Conservation (phyloP, 805 yeast species). For the Lipomyces mesembrius region DNA sequence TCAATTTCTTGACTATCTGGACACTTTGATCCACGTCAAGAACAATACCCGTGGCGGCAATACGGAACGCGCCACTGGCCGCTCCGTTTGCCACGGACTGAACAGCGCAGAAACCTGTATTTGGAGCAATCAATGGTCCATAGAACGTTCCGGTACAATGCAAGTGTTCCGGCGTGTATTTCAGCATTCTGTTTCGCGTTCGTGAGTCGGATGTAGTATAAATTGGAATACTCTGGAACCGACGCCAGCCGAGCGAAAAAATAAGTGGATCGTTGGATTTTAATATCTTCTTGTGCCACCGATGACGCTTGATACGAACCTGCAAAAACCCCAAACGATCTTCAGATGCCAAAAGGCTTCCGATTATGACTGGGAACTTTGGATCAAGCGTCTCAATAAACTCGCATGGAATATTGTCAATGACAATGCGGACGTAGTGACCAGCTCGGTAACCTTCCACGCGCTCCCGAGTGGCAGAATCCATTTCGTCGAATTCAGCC, state of each 20-base stretch:
- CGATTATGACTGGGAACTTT: constrained; percentile 79
- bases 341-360: constrained; percentile 89
- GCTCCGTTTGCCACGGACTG: constrained; percentile 82
- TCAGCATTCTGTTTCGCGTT: constrained; percentile 96
- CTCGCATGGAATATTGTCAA: constrained; percentile 85
- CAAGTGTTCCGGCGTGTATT: constrained; percentile 97
- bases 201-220: constrained; percentile 97
- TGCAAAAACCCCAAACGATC: constrained; percentile 90
- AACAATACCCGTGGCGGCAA: constrained; percentile 95
- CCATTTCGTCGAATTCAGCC: constrained; percentile 67
- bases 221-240: constrained; percentile 95
- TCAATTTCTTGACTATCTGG: constrained; percentile 94
- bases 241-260: constrained; percentile 94
- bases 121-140: constrained; percentile 97
- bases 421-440: constrained; percentile 86
- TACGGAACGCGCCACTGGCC: constrained; percentile 88
- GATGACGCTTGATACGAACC: constrained; percentile 93
- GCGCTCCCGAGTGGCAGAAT: constrained; percentile 70
- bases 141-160: constrained; percentile 94
- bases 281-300: constrained; percentile 97
- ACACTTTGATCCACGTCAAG: constrained; percentile 87
- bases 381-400: constrained; percentile 87
- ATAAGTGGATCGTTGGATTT: constrained; percentile 96
- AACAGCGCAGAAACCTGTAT: constrained; percentile 95
- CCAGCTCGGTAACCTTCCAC: constrained; percentile 95